Base-by-base conservation (phyloP, 306 rosid species). In the Acacia acuminata region DNA sequence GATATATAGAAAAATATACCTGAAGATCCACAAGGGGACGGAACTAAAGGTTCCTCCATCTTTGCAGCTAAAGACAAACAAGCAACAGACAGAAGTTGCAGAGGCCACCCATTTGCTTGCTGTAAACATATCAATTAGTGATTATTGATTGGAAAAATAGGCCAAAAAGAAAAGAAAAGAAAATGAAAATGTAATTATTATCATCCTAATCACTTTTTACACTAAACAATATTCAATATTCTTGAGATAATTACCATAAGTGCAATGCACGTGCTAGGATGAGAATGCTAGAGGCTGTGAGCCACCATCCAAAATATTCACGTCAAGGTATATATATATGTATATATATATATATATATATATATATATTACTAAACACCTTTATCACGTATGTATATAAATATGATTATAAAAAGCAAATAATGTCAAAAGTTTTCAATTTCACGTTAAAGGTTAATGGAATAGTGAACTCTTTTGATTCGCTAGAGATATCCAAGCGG, bases 11-110 rank as follows among this genome's bases (percentile, higher is more conserved):
- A 56, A 51, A 16, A 15, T 81, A 20, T 83, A 94, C 98, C 98
- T 94, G 98, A 80, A 94, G 88, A 87, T 91, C 95, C 88, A 92
- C 76, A 68, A 94, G 87, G 51, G 51, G 97, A 70, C 10, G 98
- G 98, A 90, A 92, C 95, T 10, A 94, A 91, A 79, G 92, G 95
- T 87, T 94, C 98, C 94, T 94, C 98, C 98, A 94, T 92, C 81
- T 94, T 94, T 15, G 98, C 98, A n/a, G 98, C 98, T 77, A 94
- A 88, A n/a, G 98, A 94, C 82, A 94, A 88, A 88, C 98, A 94
- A 71, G 98, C 92, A 82, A 90, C 97, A 34, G 95, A 84, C 65
- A 94, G 77, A 55, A 92, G 94, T 85, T 94, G 98, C 88, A 87
- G 78, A 38, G 90, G 90, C 98, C 98, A 94, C 53, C 97, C 98